A percentile compares a stretch with the other conserved stretches of the same genome.
phyloP scores from a whole-genome alignment of 441 rosid genomes.

The Erodium chrysanthum region DNA sequence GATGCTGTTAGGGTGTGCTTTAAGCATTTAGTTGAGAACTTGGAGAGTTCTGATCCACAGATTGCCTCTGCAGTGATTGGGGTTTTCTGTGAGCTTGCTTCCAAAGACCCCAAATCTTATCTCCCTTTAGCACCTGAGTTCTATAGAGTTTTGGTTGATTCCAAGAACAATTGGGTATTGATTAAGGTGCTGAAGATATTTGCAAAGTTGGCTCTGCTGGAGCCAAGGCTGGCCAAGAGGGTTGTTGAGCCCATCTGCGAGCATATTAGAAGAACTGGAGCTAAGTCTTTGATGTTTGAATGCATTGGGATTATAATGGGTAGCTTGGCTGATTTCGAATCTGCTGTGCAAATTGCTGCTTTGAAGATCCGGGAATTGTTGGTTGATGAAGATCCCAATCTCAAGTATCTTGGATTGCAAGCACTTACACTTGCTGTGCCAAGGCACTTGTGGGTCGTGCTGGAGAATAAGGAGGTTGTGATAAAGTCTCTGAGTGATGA shows the following conservation, averaged over 20 bases:
- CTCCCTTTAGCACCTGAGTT: conserved; percentile 85
- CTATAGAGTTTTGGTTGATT: conserved; percentile 66
- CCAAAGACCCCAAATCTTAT: conserved; percentile 57
- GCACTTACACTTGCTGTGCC: conserved; percentile 55
- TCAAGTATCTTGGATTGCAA: conserved; percentile 80
- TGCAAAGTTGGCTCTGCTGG: conserved; percentile 58
- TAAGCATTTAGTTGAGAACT: conserved; percentile 70
- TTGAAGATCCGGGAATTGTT: conserved; percentile 54
- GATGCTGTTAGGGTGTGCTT: conserved; percentile 83
- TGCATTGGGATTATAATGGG: conserved; percentile 64
- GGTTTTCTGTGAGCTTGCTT: conserved; percentile 67
- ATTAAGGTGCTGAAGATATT: conserved; percentile 84
- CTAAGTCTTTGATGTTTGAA: conserved; percentile 79
- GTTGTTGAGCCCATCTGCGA: conserved; percentile 79
- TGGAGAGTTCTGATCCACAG: conserved; percentile 56
- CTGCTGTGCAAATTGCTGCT: conserved; percentile 73
- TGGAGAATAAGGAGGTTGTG: conserved; percentile 78
- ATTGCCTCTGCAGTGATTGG: conserved; percentile 57
- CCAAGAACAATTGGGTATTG: conserved; percentile 81
- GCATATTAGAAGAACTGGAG: conserved; percentile 73
- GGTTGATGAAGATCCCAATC: conserved; percentile 77
- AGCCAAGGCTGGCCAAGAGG: conserved; percentile 73
- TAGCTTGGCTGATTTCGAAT: conserved; percentile 69
- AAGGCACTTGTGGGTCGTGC: conserved; percentile 63
- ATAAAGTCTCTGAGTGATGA: conserved; percentile 69